Percentiles rank a stretch among this genome's conserved stretches.
phyloP scores from a whole-genome alignment of 2,329 filamentous ascomycete genomes.

The Dactylellina leptospora region DNA sequence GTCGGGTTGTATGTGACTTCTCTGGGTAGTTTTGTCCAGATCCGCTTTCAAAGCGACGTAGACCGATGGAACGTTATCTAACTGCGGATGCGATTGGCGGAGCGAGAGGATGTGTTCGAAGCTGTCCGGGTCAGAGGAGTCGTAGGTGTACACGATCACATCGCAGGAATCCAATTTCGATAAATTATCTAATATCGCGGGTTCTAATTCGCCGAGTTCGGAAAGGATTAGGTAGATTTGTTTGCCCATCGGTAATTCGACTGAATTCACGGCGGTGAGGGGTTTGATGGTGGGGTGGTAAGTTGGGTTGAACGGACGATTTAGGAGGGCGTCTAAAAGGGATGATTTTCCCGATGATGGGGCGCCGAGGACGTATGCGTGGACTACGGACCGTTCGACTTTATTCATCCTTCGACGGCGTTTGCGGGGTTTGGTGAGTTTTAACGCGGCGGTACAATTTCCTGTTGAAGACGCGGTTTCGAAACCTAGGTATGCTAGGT shows the following conservation, averaged over 20 bases:
- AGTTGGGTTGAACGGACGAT: slow-evolving; percentile 80
- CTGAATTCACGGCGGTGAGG: slow-evolving; percentile 90
- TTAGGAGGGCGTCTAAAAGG: slow-evolving; percentile 88
- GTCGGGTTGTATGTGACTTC: slow-evolving; percentile 88
- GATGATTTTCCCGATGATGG: slow-evolving; percentile 85
- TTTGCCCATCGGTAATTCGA: slow-evolving; percentile 93
- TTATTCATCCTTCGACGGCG: slow-evolving; percentile 80
- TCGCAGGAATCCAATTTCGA: slow-evolving; percentile 91
- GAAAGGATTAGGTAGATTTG: slow-evolving; percentile 97
- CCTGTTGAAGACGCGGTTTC: slow-evolving; percentile 80
- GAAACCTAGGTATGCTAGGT: slow-evolving; percentile 94
- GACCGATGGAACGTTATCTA: slow-evolving; percentile 88
- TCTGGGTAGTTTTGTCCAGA: slow-evolving; percentile 94
- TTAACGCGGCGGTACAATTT: slow-evolving; percentile 82
- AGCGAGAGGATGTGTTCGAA: slow-evolving; percentile 90
- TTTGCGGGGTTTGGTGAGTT: slow-evolving; percentile 91
- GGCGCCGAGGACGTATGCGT: slow-evolving; percentile 90
- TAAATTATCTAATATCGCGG: slow-evolving; percentile 90
- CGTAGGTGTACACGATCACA: slow-evolving; percentile 92
- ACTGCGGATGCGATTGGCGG: slow-evolving; percentile 78
- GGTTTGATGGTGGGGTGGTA: slow-evolving; percentile 96
- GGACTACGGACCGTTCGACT: slow-evolving; percentile 91
- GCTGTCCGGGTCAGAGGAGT: slow-evolving; percentile 94
- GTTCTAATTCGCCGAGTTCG: slow-evolving; percentile 93
- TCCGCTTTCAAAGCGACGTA: slow-evolving; percentile 96